A percentile compares a stretch with the other conserved stretches of the same genome.
Evolutionary conservation across 805 yeast species (phyloP).

Genomic region (Metschnikowia lunata): DNA sequence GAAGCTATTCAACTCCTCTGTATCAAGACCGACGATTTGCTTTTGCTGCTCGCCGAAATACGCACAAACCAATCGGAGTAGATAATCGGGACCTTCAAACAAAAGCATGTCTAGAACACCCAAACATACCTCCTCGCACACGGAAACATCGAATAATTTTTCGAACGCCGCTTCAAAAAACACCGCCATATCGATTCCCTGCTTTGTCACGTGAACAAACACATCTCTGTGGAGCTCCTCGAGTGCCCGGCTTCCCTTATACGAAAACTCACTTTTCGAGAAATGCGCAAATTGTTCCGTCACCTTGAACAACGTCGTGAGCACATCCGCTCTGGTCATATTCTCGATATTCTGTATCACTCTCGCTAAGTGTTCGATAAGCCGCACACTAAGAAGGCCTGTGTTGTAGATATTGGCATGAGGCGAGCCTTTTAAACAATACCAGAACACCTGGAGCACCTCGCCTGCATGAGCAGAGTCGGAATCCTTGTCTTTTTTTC

Average conservation of each 20-base stretch:
- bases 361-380: slow-evolving; percentile 1
- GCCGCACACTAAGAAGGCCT: not conserved
- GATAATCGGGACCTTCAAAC: slow-evolving; percentile 37
- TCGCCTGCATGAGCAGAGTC: slow-evolving; percentile 13
- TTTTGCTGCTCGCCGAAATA: slow-evolving; percentile 17
- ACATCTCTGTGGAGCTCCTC: slow-evolving; percentile 28
- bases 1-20: slow-evolving; percentile 19
- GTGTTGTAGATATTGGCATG: not conserved
- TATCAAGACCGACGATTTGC: slow-evolving; percentile 18
- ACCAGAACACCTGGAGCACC: slow-evolving; percentile 28
- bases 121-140: slow-evolving; percentile 1
- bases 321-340: slow-evolving; percentile 23
- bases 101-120: slow-evolving; percentile 32
- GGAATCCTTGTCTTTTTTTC: not conserved
- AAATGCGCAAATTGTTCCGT: slow-evolving; percentile 9
- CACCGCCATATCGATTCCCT: slow-evolving; percentile 30
- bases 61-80: slow-evolving; percentile 27
- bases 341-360: slow-evolving; percentile 19
- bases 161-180: slow-evolving; percentile 17
- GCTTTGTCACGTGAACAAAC: slow-evolving; percentile 32
- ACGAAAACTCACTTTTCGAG: slow-evolving; percentile 26
- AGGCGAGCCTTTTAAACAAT: slow-evolving; percentile 19
- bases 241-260: slow-evolving; percentile 32
- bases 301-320: slow-evolving; percentile 33
- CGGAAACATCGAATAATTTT: not conserved